Evolutionary conservation across 129 eudicot species (phyloP).

Genomic region (Chrysanthemum lavandulifolium): DNA sequence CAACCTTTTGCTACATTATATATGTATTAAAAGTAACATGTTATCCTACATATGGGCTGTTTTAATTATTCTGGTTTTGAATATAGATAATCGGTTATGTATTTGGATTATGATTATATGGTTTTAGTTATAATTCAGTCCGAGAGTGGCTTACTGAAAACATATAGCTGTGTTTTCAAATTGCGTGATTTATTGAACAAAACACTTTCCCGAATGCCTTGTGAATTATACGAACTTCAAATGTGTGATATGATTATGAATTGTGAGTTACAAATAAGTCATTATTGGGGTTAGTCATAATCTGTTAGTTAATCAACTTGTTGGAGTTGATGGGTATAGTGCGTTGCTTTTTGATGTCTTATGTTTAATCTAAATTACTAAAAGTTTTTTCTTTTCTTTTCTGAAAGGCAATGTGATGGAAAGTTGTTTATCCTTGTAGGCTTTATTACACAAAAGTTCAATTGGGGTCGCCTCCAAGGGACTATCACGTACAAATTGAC

Average conservation of each 20-base stretch:
- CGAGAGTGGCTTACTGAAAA: too few species aligned
- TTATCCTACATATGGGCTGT: neutral
- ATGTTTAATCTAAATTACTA: neutral
- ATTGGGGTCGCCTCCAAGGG: conserved; percentile 84
- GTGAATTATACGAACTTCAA: neutral
- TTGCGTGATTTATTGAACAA: too few species aligned
- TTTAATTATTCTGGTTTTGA: neutral
- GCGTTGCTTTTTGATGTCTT: neutral
- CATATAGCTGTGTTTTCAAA: too few species aligned
- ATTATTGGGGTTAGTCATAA: neutral
- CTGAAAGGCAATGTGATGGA: conserved; percentile 10
- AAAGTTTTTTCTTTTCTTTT: too few species aligned
- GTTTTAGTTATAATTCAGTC: too few species aligned
- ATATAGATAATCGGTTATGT: too few species aligned
- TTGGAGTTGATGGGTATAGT: conserved; percentile 2
- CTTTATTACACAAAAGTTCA: conserved; percentile 79
- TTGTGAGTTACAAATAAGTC: neutral
- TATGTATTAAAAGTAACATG: conserved; percentile 7
- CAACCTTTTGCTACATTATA: neutral
- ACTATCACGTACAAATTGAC: conserved; percentile 89
- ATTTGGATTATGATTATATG: too few species aligned
- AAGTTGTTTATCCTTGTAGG: conserved; percentile 41
- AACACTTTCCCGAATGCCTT: neutral
- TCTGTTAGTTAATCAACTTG: neutral
- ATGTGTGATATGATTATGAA: neutral